Evolutionary conservation across 1,284 basidiomycete species (phyloP), one percentile per base, ranked within the genome.

Genomic region (Sporisorium sorghi): DNA sequence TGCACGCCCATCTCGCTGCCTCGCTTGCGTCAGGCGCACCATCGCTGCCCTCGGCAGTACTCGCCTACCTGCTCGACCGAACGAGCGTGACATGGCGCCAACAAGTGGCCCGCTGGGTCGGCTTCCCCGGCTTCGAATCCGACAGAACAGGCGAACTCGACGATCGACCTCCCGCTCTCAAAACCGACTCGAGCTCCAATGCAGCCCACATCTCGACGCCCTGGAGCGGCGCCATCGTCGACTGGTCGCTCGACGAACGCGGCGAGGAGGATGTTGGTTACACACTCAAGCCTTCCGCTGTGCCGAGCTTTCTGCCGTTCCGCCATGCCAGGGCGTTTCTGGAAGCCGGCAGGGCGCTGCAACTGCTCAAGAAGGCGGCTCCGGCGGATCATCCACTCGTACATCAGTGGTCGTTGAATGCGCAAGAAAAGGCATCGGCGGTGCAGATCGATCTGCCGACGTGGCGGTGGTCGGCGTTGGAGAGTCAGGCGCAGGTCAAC

Each of bases 251-350:
- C 17, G 78, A 79, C 24, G 76, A 76, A 30, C 44, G 73, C 33
- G 74, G 73, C 3, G 76, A 79, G 24, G 67, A 73, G 39, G 78
- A 79, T 48, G 61, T 78, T 15, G 78, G 73, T 0, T 79, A 78
- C 21, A 71, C 68, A 1, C 63, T 78, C 19, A 73, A 73, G 26
- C 78, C 76, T 9, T 65, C 66, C 5, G 69, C 72, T 0, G 61
- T 79, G 3, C 78, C 78, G 0, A 63, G 65, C 32, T 78, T 78
- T 47, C 30, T 79, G 21, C 52, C 58, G 2, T 63, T 76, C 17
- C 48, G 67, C 7, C 40, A 54, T 24, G 78, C 78, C 1, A 58
- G 78, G 33, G 60, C 73, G 2, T 70, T 78, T 12, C 47, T 79
- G 12, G 78, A 79, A 35, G 76, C 73, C 2, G 78, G 78, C 7